phyloP scores from a whole-genome alignment of 495 filamentous ascomycete genomes.

The Penicillium manginii region DNA sequence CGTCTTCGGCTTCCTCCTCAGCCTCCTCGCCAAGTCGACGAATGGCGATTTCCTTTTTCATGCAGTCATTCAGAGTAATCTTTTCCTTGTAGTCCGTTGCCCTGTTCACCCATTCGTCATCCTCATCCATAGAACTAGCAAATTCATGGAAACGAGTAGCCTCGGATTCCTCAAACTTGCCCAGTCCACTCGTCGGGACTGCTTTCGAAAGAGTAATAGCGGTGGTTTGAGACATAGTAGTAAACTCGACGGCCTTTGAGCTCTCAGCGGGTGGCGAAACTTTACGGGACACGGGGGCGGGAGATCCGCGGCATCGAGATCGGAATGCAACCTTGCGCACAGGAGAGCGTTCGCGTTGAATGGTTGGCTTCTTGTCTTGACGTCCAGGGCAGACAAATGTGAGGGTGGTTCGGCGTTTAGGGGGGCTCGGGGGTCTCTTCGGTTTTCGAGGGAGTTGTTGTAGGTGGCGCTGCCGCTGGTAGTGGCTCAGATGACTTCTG shows the following conservation, averaged over 20 bases:
- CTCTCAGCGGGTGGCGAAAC: conserved; percentile 32
- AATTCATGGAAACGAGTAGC: conserved; percentile 90
- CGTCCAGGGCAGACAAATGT: conserved; percentile 65
- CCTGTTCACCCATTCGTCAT: conserved; percentile 85
- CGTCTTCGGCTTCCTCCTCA: conserved; percentile 79
- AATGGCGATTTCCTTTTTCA: conserved; percentile 88
- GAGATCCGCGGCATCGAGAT: conserved; percentile 47
- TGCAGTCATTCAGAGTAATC: conserved; percentile 85
- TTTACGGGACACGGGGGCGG: conserved; percentile 55
- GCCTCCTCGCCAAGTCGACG: conserved; percentile 86
- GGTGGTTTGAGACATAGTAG: conserved; percentile 9
- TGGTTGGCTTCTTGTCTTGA: conserved; percentile 25
- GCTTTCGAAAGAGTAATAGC: conserved; percentile 21
- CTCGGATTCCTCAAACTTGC: conserved; percentile 65
- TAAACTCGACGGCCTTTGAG: conserved; percentile 14
- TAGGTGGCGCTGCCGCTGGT: conserved; percentile 8
- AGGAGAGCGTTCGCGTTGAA: conserved; percentile 36
- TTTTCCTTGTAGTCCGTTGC: conserved; percentile 64
- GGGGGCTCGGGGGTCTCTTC: conserved; percentile 34
- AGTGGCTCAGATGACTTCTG: conserved; percentile 15
- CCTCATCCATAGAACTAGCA: conserved; percentile 75
- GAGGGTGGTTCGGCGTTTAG: conserved; percentile 57
- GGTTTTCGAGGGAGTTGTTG: conserved; percentile 15
- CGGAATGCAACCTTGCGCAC: conserved; percentile 34
- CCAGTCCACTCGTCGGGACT: conserved; percentile 47